Evolutionary conservation across 2,329 filamentous ascomycete genomes (phyloP).

Genomic region (Aureobasidium zeae): DNA sequence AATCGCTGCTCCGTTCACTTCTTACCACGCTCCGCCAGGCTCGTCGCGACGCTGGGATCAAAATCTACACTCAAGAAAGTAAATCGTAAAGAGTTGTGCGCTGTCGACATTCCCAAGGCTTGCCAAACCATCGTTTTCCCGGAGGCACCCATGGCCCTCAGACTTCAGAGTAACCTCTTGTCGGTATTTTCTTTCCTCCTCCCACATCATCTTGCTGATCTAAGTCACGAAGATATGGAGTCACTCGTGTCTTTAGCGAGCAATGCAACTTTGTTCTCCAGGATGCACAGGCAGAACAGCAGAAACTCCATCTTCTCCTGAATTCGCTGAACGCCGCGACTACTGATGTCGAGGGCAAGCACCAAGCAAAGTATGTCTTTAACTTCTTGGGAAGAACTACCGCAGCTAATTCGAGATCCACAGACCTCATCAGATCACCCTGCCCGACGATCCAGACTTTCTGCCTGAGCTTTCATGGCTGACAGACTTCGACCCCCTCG

Average conservation of each 20-base stretch:
- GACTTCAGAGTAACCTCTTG: constrained; percentile 82
- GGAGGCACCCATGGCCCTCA: constrained; percentile 77
- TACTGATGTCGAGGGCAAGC: constrained; percentile 59
- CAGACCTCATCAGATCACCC: constrained; percentile 65
- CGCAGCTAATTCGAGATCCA: constrained; percentile 12
- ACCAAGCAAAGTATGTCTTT: constrained; percentile 54
- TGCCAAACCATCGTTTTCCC: constrained; percentile 82
- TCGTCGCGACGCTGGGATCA: constrained; percentile 77
- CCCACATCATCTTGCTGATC: background rate
- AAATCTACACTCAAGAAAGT: constrained; percentile 64
- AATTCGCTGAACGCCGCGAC: constrained; percentile 48
- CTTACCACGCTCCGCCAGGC: constrained; percentile 47
- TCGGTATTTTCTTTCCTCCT: constrained; percentile 30
- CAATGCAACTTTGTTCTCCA: constrained; percentile 79
- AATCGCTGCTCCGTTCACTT: too few species aligned
- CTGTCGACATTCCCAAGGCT: constrained; percentile 77
- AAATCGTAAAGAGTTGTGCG: constrained; percentile 75
- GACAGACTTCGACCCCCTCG: constrained; percentile 43
- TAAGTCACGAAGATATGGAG: constrained; percentile 51
- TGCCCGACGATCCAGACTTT: constrained; percentile 78
- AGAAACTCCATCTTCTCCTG: constrained; percentile 61
- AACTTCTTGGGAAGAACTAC: too few species aligned
- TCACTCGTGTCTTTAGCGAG: constrained; percentile 75
- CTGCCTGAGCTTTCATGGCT: constrained; percentile 54
- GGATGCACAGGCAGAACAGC: constrained; percentile 67